phyloP scores from a whole-genome alignment of 257 asterid species.

The Perilla frutescens region DNA sequence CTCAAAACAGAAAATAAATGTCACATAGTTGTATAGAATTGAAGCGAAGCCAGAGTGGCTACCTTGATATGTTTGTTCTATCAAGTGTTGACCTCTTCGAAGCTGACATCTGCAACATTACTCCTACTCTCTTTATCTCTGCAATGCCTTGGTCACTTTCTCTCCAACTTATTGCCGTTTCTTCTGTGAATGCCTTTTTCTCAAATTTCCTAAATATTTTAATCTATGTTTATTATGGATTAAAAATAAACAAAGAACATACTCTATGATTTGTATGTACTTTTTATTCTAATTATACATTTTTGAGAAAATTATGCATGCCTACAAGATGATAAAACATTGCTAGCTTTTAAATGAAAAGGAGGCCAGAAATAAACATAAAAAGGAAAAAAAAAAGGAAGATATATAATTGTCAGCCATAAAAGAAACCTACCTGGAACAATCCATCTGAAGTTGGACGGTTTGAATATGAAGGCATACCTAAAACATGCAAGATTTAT shows the following conservation, averaged over 20 bases:
- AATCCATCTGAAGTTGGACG: conserved; percentile 52
- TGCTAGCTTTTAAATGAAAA: conserved; percentile 19
- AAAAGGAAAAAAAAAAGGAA: background rate
- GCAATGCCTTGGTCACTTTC: conserved; percentile 32
- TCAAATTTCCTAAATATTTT: conserved; percentile 32
- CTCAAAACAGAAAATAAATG: background rate
- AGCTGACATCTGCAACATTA: conserved; percentile 40
- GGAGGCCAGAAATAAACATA: background rate
- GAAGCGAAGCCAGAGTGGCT: conserved; percentile 27
- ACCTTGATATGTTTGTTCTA: conserved; percentile 41
- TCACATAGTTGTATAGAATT: background rate
- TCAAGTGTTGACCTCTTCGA: conserved; percentile 40
- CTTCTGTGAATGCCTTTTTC: conserved; percentile 28
- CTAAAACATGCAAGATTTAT: conserved; percentile 49
- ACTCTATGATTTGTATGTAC: background rate
- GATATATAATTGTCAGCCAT: conserved; percentile 12
- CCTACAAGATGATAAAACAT: background rate
- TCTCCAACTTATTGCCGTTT: conserved; percentile 34
- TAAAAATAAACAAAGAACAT: conserved; percentile 21
- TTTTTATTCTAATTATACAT: background rate
- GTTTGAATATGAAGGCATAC: conserved; percentile 86
- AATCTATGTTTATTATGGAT: conserved; percentile 19
- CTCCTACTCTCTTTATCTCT: conserved; percentile 38
- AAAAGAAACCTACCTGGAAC: conserved; percentile 58
- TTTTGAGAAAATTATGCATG: background rate